Percentiles rank a stretch among this genome's conserved stretches.
These are phyloP conservation scores for Hanseniaspora occidentalis DNA, from an alignment of 805 yeast genomes.

Conservation along the genomic window DNA sequence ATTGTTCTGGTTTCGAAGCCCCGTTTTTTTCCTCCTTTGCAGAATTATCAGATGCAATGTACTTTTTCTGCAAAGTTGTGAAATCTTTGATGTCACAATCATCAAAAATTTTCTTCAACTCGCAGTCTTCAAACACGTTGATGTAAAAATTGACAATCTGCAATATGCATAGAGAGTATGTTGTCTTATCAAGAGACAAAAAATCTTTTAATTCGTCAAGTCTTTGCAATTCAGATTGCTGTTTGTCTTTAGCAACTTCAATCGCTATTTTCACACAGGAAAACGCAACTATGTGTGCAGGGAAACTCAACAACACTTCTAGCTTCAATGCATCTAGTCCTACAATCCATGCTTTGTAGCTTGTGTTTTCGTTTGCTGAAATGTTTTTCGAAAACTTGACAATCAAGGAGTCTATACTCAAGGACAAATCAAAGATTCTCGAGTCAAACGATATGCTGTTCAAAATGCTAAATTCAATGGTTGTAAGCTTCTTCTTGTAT, in stretches of 20 bases:
- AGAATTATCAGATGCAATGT: no score
- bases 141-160: constrained; percentile 51
- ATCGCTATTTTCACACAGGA: constrained; percentile 52
- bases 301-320: constrained; percentile 52
- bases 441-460: constrained; percentile 76
- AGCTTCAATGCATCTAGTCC: constrained; percentile 63
- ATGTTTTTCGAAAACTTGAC: neutral
- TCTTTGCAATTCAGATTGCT: no score
- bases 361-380: constrained; percentile 20
- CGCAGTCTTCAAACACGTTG: constrained; percentile 40
- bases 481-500: constrained; percentile 43
- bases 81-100: neutral
- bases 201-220: no score
- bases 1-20: neutral
- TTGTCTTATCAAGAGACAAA: constrained; percentile 21
- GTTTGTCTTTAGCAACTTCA: constrained; percentile 27
- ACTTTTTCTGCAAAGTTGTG: neutral
- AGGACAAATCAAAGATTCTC: constrained; percentile 32
- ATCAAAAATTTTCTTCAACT: constrained; percentile 29
- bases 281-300: constrained; percentile 66
- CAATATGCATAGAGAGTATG: constrained; percentile 36
- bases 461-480: constrained; percentile 56
- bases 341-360: constrained; percentile 59
- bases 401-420: neutral
- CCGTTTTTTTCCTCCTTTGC: neutral